Base-by-base conservation (phyloP, 2,329 filamentous ascomycete species). In the Claviceps capensis region DNA sequence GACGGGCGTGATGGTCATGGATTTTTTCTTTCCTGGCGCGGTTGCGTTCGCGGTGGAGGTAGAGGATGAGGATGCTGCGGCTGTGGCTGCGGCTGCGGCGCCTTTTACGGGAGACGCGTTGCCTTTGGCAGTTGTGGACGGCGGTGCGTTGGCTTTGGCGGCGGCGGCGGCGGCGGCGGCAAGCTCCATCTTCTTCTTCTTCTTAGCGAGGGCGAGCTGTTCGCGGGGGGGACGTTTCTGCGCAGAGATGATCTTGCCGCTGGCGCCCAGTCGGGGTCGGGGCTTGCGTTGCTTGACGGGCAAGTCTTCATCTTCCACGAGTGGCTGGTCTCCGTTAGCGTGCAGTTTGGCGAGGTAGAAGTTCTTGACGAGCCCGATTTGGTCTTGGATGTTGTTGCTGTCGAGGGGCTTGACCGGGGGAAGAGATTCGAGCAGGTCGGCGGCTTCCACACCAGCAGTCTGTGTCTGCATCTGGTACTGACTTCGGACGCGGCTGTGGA, bases 251-350 rank as follows among this genome's bases (percentile, higher is more conserved):
- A 95, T 95, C 74, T 94, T 95, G 62, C 88, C 88, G 19, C 84
- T 90, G 19, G 81, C 78, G 37, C 78, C 77, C 23, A 81, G 75
- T 36, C 78, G 73, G n/a, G 81, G 78, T n/a, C 78, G 74, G 23
- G 71, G 88, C 70, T 72, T 85, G 72, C 88, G 78, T 69, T 98
- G 93, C 69, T 98, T 98, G 52, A 84, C 80, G 16, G 94, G 93
- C 23, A 98, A 73, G 59, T 98, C 91, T 63, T 97, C 88, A 69
- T 98, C 93, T 71, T 98, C 93, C 50, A 95, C 74, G 58, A 98
- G 76, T 44, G 88, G 82, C 65, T 89, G 80, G 61, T 91, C 68
- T 64, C 80, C 79, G 65, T 90, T 93, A 52, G 87, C 85, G 61
- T 88, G 86, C 53, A 98, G 73, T 68, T 95, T 95, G 60, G 82